phyloP scores from a whole-genome alignment of 2,329 filamentous ascomycete species.

The Hymenotorrendiella dingleyae region DNA sequence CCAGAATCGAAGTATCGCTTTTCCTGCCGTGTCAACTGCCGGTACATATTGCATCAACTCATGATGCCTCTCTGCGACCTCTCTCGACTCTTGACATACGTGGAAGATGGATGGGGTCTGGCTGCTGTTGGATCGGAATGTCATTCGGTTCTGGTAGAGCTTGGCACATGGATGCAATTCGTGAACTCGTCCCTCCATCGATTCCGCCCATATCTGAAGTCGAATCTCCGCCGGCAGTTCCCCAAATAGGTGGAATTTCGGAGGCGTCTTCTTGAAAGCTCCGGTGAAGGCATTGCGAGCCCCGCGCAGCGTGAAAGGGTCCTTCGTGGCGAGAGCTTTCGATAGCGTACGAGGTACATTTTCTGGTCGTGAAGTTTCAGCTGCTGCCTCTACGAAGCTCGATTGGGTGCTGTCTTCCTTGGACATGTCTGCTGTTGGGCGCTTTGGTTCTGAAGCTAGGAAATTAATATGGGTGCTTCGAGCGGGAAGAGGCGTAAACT shows the following conservation, averaged over 20 bases:
- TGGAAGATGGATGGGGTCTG: conserved; percentile 25
- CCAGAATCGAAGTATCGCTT: conserved; percentile 28
- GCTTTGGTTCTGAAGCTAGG: too few species aligned
- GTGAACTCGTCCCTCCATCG: conserved; percentile 24
- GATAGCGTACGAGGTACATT: too few species aligned
- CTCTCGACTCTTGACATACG: conserved; percentile 22
- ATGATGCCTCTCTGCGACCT: conserved; percentile 22
- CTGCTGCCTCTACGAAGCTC: too few species aligned
- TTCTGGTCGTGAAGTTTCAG: too few species aligned
- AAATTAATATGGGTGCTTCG: too few species aligned
- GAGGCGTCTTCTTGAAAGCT: conserved; percentile 11
- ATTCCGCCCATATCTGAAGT: conserved; percentile 24
- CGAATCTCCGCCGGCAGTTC: conserved; percentile 25
- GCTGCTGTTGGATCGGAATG: conserved; percentile 27
- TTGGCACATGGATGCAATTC: conserved; percentile 29
- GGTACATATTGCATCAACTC: conserved; percentile 25
- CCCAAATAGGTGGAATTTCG: conserved; percentile 19
- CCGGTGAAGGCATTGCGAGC: conserved; percentile 60
- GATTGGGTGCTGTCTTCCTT: too few species aligned
- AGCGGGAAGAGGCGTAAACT: too few species aligned
- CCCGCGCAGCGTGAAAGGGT: conserved; percentile 43
- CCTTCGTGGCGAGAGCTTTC: too few species aligned
- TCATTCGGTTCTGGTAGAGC: conserved; percentile 28
- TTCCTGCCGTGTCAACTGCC: conserved; percentile 13
- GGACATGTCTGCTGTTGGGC: too few species aligned